Base-by-base conservation (phyloP, 495 filamentous ascomycete genomes). In the Neurospora sublineolata region DNA sequence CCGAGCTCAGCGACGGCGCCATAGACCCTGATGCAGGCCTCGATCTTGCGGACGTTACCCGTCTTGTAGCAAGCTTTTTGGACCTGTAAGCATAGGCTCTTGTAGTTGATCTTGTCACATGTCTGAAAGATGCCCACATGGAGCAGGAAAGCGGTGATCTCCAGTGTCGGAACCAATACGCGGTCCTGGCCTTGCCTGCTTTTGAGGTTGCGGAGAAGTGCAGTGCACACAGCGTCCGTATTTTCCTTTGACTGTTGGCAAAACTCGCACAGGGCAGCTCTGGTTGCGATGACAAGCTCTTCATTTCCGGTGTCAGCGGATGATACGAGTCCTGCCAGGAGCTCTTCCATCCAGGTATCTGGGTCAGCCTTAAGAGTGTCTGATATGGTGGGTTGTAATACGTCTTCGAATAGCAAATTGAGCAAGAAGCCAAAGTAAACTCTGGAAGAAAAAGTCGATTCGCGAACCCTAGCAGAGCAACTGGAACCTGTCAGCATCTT, bases 221-320 rank as follows among this genome's bases (percentile, higher is more conserved):
- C 74, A 16, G 75, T 46, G 73, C 79, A 80, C 37, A 83, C 75
- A 37, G 72, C 77, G 20, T 75, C 73, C 2, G 79, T 74, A 67
- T 80, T 79, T 6, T 72, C 73, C 18, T 72, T 36, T 8, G 84
- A 79, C 6, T 69, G 69, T 14, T 81, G 77, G 71, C 83, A 83
- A 67, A 85, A 82, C 9, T 85, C 77, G 37, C 87, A 84, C 23
- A 99, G 81, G 3, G 93, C 93, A 2, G 86, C 84, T 37, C 94
- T 87, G 11, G 91, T 89, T 9, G 88, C 87, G 58, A 90, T 88
- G 18, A 97, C 85, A 7, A 97, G 83, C 8, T 91, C 88, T 75
- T 97, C 93, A 30, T 94, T 90, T 16, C 93, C 93, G 14, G 90
- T 89, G 75, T 93, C 92, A 37, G 93, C 92, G 23, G 93, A 94